These are phyloP conservation scores for Penicillium sp. DNA, from an alignment of 2,329 filamentous ascomycete genomes.

Conservation along the genomic window DNA sequence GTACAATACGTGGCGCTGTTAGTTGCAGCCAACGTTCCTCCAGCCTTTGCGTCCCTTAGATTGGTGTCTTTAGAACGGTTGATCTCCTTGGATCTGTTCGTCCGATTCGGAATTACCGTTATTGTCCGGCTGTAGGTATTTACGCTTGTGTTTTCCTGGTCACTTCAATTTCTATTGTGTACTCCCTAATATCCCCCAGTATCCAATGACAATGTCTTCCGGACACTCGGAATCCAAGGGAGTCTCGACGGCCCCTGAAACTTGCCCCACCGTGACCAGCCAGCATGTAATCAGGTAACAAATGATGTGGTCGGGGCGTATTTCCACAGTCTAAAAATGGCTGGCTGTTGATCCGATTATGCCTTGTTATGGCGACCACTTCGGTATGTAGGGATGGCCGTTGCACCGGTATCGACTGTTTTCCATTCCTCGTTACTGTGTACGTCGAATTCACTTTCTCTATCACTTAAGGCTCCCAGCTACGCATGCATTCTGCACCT, in stretches of 20 bases:
- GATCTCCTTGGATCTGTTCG: not conserved
- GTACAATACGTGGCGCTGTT: constrained; percentile 8
- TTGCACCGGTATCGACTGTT: constrained; percentile 19
- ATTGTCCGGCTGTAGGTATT: constrained; percentile 13
- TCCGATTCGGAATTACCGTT: constrained; percentile 10
- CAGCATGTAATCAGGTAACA: constrained; percentile 18
- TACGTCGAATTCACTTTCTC: not conserved
- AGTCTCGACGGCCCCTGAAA: constrained; percentile 33
- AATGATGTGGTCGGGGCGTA: constrained; percentile 17
- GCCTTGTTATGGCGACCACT: constrained; percentile 21
- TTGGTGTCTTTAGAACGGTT: not conserved
- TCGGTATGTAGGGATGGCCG: constrained; percentile 32
- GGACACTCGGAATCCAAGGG: constrained; percentile 21
- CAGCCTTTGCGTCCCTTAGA: not conserved
- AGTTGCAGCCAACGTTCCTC: not conserved
- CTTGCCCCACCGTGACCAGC: constrained; percentile 22
- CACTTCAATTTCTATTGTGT: not conserved
- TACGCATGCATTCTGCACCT: not conserved
- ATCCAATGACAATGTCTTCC: constrained; percentile 9
- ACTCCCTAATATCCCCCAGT: not conserved
- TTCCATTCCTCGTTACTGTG: constrained; percentile 27
- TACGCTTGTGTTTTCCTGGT: constrained; percentile 5
- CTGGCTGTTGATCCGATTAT: constrained; percentile 17
- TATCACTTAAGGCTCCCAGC: not conserved
- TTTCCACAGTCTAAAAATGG: not conserved